A percentile compares a stretch with the other conserved stretches of the same genome.
Evolutionary conservation across 495 filamentous ascomycete genomes (phyloP).

Genomic region (Venustampulla echinocandica): DNA sequence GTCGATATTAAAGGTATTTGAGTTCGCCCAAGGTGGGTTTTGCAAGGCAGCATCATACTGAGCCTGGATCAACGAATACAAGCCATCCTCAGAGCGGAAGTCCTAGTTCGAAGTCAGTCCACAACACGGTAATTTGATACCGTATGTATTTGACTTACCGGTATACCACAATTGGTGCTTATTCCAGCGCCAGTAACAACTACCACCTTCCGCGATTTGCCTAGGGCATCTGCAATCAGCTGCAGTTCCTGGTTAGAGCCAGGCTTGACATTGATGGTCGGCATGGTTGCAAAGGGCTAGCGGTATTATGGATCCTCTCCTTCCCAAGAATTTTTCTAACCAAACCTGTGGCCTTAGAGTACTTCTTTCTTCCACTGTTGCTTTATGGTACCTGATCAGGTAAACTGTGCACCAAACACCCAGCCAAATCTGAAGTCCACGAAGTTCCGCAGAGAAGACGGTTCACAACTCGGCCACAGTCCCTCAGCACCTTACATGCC

Average conservation of each 20-base stretch:
- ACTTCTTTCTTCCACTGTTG: too few relatives aligned
- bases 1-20: conserved; percentile 26
- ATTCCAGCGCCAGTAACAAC: conserved; percentile 65
- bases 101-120: conserved; percentile 35
- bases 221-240: conserved; percentile 50
- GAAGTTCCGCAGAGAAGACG: too few relatives aligned
- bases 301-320: too few relatives aligned
- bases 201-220: conserved; percentile 52
- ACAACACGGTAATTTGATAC: background rate
- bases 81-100: conserved; percentile 60
- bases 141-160: conserved; percentile 35
- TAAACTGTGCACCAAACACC: too few relatives aligned
- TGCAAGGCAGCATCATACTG: conserved; percentile 43
- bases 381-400: too few relatives aligned
- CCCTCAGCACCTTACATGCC: too few relatives aligned
- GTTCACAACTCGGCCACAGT: too few relatives aligned
- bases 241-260: conserved; percentile 45
- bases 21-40: conserved; percentile 26
- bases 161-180: conserved; percentile 65
- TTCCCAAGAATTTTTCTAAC: too few relatives aligned
- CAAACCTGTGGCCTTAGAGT: too few relatives aligned
- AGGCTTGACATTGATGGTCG: conserved; percentile 43
- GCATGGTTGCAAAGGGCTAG: conserved; percentile 38
- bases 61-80: conserved; percentile 60
- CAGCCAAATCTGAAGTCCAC: too few relatives aligned